A percentile compares a stretch with the other conserved stretches of the same genome.
Evolutionary conservation across 2,329 filamentous ascomycete genomes (phyloP).

Genomic region (Colletotrichum higginsianum): DNA sequence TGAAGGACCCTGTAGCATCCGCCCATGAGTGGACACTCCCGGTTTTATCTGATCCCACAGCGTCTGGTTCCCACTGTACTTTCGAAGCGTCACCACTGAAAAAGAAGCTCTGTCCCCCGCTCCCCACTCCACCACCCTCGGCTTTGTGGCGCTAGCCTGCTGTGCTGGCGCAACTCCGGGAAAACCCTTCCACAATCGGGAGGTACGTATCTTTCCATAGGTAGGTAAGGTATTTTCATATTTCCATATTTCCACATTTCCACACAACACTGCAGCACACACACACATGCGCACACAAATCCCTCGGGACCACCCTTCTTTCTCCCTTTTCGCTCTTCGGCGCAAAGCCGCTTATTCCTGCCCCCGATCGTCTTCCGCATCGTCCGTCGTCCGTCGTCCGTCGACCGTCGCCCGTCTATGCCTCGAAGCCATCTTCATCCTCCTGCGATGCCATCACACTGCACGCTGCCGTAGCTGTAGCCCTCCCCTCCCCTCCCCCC

Average conservation of each 20-base stretch:
- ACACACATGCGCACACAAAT: not conserved
- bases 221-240: too few relatives aligned
- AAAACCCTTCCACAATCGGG: slow-evolving; percentile 8
- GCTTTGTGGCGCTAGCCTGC: slow-evolving; percentile 19
- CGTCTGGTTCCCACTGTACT: not conserved
- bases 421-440: slow-evolving; percentile 5
- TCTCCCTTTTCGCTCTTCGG: not conserved
- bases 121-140: not conserved
- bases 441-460: not conserved
- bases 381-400: not conserved
- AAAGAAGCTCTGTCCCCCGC: not conserved
- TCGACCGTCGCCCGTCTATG: not conserved
- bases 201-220: too few relatives aligned
- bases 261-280: slow-evolving; percentile 4
- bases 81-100: too few relatives aligned
- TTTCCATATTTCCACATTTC: too few relatives aligned
- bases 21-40: not conserved
- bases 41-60: slow-evolving; percentile 17
- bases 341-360: slow-evolving; percentile 14
- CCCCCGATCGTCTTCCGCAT: not conserved
- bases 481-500: not conserved
- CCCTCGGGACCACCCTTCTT: not conserved
- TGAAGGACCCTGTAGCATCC: not conserved
- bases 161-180: slow-evolving; percentile 5
- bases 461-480: not conserved